Conservation (phyloP, 305 asterid genomes). For the Fraxinus angustifolia region DNA sequence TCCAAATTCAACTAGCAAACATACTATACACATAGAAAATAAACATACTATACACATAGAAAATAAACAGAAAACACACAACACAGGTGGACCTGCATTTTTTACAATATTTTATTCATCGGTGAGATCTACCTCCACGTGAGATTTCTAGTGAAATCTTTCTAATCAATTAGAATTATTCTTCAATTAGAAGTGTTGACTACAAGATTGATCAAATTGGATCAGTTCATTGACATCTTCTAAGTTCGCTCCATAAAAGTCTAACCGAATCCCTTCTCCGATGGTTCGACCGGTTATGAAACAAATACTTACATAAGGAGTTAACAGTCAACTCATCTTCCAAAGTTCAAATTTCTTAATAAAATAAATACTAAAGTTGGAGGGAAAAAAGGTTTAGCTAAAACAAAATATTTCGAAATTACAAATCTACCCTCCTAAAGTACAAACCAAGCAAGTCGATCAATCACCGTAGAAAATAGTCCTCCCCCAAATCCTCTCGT, state of each 20-base stretch:
- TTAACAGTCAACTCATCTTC: neutral
- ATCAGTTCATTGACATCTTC: neutral
- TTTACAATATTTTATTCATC: too few relatives aligned
- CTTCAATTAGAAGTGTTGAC: neutral
- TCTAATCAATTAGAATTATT: too few relatives aligned
- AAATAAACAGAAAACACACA: too few relatives aligned
- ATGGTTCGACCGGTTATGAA: neutral
- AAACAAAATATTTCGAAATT: constrained; percentile 12
- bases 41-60: too few relatives aligned
- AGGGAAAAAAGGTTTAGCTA: constrained; percentile 32
- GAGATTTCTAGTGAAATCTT: too few relatives aligned
- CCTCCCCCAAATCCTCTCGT: neutral
- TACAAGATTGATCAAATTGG: neutral
- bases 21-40: too few relatives aligned
- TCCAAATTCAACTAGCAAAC: neutral
- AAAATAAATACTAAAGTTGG: constrained; percentile 16
- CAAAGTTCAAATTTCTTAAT: neutral
- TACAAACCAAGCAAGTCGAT: neutral
- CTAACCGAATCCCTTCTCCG: neutral
- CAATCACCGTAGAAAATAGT: neutral
- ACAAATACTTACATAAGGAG: neutral
- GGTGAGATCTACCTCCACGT: too few relatives aligned
- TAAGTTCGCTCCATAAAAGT: neutral
- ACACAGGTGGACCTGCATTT: too few relatives aligned
- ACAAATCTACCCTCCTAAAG: constrained; percentile 16